These are phyloP conservation scores for Fragaria iinumae DNA, from an alignment of 306 rosid genomes.

Conservation along the genomic window DNA sequence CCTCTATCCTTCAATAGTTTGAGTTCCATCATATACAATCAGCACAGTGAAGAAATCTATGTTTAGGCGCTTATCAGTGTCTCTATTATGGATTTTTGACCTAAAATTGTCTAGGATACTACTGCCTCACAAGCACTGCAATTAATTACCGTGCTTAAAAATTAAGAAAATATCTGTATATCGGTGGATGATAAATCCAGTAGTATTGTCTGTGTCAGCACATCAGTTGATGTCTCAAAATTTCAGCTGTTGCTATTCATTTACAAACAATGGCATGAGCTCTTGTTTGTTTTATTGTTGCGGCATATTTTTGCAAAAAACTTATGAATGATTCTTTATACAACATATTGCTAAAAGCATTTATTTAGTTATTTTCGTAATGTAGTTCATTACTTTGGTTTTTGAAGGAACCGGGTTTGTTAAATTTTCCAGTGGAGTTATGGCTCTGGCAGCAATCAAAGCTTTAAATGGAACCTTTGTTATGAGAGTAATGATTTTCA, in stretches of 20 bases:
- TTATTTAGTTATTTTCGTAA: neutral
- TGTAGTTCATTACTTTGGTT: conserved; percentile 16
- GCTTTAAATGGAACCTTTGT: conserved; percentile 64
- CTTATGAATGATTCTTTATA: neutral
- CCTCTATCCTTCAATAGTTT: conserved; percentile 8
- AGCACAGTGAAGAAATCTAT: neutral
- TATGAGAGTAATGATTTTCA: conserved; percentile 62
- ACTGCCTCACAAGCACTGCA: neutral
- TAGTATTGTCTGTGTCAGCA: conserved; percentile 9
- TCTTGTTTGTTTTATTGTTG: conserved; percentile 12
- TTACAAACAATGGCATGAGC: conserved; percentile 7
- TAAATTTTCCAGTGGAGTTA: conserved; percentile 61
- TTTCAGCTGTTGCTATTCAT: conserved; percentile 8
- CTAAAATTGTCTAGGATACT: neutral
- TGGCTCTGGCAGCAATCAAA: conserved; percentile 81
- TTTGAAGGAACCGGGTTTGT: conserved; percentile 76
- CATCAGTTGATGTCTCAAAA: conserved; percentile 14
- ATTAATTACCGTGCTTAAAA: neutral
- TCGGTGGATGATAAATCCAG: conserved; percentile 3
- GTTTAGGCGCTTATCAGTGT: neutral
- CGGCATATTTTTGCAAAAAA: neutral
- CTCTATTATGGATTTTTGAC: neutral
- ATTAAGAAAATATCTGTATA: neutral
- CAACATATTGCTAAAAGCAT: neutral
- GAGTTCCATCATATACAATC: neutral